Evolutionary conservation across 2,329 filamentous ascomycete species (phyloP), one percentile per base, ranked within the genome.

Genomic region (Hirsutella rhossiliensis): DNA sequence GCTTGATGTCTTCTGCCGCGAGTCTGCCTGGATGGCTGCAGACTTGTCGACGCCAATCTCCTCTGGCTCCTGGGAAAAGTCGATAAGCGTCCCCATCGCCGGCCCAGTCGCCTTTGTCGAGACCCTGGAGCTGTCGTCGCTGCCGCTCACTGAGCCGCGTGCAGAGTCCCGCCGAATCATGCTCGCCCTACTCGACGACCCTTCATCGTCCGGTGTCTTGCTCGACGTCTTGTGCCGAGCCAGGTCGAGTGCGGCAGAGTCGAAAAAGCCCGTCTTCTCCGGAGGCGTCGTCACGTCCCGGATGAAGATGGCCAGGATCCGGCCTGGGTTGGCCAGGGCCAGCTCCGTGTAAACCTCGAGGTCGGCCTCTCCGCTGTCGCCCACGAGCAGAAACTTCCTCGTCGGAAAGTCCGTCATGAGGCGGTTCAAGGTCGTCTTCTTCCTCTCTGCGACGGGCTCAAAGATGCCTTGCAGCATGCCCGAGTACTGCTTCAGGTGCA

Each of bases 401-500:
- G 88, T 75, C 0, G 92, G 92, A 53, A 98, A 98, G 59, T 98
- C 94, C 43, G 75, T 72, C 56, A 97, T 72, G 23, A 98, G 84
- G 53, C 81, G 82, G 50, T 94, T 87, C 2, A 98, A 69, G 0
- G 87, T 89, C 1, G 83, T 80, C 61, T 88, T 90, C 67, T 98
- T 98, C 46, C 90, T 74, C 63, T 98, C 94, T 0, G 90, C 88
- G 0, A 96, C 92, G 11, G 92, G 92, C 62, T 98, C 92, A 54
- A 98, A 97, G 36, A 98, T 95, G 0, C 94, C 92, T 63, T 97
- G 90, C 13, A 98, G 71, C 87, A 97, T 96, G 40, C 94, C 92
- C 48, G 80, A 87, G 62, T 98, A 98, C 52, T 94, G 87, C 62
- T 98, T 98, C 52, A 98, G 63, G 59, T 98, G 94, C 52, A 97